Evolutionary conservation across 495 filamentous ascomycete genomes (phyloP).

Genomic region (Aspergillus avenaceus): DNA sequence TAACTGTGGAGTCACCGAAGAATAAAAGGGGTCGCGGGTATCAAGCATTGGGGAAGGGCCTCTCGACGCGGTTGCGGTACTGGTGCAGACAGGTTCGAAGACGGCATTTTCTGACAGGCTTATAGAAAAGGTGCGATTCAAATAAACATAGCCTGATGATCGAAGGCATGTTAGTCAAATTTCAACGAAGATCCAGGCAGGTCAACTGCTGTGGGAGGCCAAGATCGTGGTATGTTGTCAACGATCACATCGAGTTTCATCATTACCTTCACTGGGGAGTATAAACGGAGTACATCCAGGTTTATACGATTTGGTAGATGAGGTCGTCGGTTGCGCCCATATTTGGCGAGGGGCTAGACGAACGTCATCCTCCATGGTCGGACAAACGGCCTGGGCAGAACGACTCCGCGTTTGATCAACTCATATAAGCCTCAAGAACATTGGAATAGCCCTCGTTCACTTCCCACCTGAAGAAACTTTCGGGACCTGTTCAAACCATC

Average conservation of each 20-base stretch:
- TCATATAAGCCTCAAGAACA: conserved; percentile 20
- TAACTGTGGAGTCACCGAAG: conserved; percentile 82
- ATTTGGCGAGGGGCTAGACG: conserved; percentile 46
- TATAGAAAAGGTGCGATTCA: conserved; percentile 53
- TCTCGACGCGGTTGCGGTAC: conserved; percentile 20
- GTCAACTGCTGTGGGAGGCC: background rate
- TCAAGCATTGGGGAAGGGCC: conserved; percentile 48
- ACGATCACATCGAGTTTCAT: background rate
- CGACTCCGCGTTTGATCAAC: conserved; percentile 18
- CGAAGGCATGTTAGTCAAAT: background rate
- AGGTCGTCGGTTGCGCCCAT: conserved; percentile 47
- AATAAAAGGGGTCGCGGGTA: conserved; percentile 81
- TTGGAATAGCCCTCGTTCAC: conserved; percentile 10
- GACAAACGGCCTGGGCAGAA: conserved; percentile 13
- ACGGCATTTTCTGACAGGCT: conserved; percentile 60
- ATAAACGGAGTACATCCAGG: conserved; percentile 58
- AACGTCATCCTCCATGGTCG: conserved; percentile 37
- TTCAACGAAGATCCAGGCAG: background rate
- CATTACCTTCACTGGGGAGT: conserved; percentile 52
- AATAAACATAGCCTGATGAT: conserved; percentile 47
- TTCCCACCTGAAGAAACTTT: background rate
- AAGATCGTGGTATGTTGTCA: background rate
- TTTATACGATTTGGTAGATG: conserved; percentile 30
- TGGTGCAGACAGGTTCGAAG: conserved; percentile 60
- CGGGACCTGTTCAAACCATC: conserved; percentile 5